phyloP scores from a whole-genome alignment of 78 protist genomes.

The Dictyostelium capitatum region DNA sequence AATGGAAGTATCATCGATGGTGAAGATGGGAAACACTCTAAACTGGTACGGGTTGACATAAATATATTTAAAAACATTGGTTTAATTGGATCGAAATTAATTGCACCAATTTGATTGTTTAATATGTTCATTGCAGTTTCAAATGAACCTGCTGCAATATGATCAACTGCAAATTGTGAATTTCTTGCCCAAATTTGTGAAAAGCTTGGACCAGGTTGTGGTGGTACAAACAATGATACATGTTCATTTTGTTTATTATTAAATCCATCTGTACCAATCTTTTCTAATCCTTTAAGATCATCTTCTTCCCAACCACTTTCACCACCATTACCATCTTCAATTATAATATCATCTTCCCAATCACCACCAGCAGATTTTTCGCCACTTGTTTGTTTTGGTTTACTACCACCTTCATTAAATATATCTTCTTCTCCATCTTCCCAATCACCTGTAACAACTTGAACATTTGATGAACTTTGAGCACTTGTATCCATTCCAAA shows the following conservation, averaged over 20 bases:
- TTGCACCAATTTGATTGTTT: constrained; percentile 91
- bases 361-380: background rate
- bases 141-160: constrained; percentile 96
- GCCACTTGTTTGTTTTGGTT: background rate
- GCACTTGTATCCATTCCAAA: constrained; percentile 41
- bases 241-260: constrained; percentile 21
- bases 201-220: constrained; percentile 75
- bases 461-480: background rate
- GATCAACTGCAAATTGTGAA: constrained; percentile 91
- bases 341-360: constrained; percentile 33
- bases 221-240: constrained; percentile 70
- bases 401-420: background rate
- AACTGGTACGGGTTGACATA: constrained; percentile 54
- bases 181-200: constrained; percentile 85
- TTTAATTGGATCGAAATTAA: constrained; percentile 93
- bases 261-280: constrained; percentile 46
- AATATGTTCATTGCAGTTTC: constrained; percentile 92
- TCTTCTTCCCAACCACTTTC: constrained; percentile 80
- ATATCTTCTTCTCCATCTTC: constrained; percentile 58
- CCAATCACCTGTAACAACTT: background rate
- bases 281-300: constrained; percentile 31
- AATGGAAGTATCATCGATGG: constrained; percentile 39
- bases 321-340: constrained; percentile 54
- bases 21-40: background rate
- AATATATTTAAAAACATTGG: constrained; percentile 71